A percentile compares a stretch with the other conserved stretches of the same genome.
These are phyloP conservation scores for Trichoderma sp. DNA, from an alignment of 2,329 filamentous ascomycete genomes.

Conservation along the genomic window DNA sequence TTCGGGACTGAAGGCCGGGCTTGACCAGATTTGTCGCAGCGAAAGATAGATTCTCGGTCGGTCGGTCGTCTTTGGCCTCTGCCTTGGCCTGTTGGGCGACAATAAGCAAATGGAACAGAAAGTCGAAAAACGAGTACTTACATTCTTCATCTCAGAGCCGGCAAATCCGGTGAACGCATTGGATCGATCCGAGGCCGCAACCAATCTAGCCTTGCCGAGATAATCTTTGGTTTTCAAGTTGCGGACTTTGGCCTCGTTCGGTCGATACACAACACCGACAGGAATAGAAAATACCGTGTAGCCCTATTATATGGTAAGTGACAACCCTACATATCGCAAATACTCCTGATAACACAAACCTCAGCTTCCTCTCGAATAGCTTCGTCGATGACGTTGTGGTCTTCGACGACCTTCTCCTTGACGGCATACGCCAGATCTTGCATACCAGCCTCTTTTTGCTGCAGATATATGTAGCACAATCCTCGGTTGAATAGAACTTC, in stretches of 20 bases:
- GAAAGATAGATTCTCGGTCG: slow-evolving; percentile 82
- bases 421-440: slow-evolving; percentile 88
- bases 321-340: neutral
- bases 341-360: slow-evolving; percentile 54
- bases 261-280: slow-evolving; percentile 91
- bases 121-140: slow-evolving; percentile 41
- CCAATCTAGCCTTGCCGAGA: slow-evolving; percentile 89
- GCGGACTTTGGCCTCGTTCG: slow-evolving; percentile 96
- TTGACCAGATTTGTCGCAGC: slow-evolving; percentile 93
- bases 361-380: slow-evolving; percentile 92
- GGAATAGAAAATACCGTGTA: slow-evolving; percentile 99
- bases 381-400: slow-evolving; percentile 98
- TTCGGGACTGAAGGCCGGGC: slow-evolving; percentile 75
- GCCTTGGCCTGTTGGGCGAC: slow-evolving; percentile 49
- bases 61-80: slow-evolving; percentile 75
- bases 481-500: slow-evolving; percentile 97
- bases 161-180: slow-evolving; percentile 84
- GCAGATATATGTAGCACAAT: slow-evolving; percentile 94
- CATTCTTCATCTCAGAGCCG: slow-evolving; percentile 77
- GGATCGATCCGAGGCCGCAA: slow-evolving; percentile 80
- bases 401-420: slow-evolving; percentile 93
- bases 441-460: slow-evolving; percentile 87
- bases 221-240: slow-evolving; percentile 98
- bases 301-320: slow-evolving; percentile 60
- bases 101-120: slow-evolving; percentile 25